Evolutionary conservation across 768 basidiomycete species (phyloP).

Genomic region (Macrolepiota dolichaula): DNA sequence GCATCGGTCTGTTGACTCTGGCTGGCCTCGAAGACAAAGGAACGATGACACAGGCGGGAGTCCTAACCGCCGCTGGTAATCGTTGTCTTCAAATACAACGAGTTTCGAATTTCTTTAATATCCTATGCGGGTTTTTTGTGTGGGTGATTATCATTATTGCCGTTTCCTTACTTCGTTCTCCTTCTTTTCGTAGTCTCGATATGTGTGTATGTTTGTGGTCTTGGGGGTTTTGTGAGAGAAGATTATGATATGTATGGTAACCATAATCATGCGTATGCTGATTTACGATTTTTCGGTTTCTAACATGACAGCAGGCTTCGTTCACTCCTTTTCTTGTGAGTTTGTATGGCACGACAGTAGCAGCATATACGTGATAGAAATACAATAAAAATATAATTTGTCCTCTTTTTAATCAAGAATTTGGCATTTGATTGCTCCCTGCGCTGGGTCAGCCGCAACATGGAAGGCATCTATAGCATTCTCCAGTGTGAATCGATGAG

Average conservation of each 20-base stretch:
- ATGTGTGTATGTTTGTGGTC: neutral
- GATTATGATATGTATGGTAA: conserved; percentile 8
- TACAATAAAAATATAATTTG: neutral
- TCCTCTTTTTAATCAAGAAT: conserved; percentile 44
- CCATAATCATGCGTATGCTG: conserved; percentile 8
- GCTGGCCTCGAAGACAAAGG: conserved; percentile 52
- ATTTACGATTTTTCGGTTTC: neutral
- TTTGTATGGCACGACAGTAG: neutral
- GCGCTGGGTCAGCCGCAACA: conserved; percentile 61
- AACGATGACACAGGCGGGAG: conserved; percentile 21
- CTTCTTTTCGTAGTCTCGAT: neutral
- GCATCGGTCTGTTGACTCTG: conserved; percentile 49
- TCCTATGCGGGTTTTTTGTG: conserved; percentile 9
- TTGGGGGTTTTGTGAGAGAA: neutral
- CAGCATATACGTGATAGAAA: neutral
- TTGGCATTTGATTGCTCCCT: conserved; percentile 69
- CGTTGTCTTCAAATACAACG: neutral
- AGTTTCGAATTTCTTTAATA: neutral
- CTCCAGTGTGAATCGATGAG: conserved; percentile 69
- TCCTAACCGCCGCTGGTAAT: conserved; percentile 20
- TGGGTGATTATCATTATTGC: conserved; percentile 11
- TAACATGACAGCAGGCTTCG: neutral
- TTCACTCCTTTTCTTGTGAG: neutral
- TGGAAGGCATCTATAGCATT: conserved; percentile 79
- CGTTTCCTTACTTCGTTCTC: conserved; percentile 6